phyloP scores from a whole-genome alignment of 345 rosid species.

The Acer campestre region DNA sequence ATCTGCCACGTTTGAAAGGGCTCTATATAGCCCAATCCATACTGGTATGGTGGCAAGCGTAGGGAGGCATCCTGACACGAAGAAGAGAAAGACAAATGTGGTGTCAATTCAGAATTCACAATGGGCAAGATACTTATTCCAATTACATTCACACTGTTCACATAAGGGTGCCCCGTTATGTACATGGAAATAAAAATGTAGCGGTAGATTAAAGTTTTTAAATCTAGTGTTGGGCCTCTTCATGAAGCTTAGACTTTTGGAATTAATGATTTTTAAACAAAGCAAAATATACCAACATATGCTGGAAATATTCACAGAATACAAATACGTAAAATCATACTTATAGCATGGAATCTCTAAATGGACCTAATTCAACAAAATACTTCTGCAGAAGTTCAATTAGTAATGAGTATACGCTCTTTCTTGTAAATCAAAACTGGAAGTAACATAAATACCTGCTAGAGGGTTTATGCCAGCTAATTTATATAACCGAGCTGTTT shows the following conservation, averaged over 20 bases:
- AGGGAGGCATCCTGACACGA: slow-evolving; percentile 76
- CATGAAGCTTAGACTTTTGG: neutral
- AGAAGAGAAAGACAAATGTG: neutral
- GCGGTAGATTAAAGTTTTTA: neutral
- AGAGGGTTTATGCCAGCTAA: slow-evolving; percentile 90
- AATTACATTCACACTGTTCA: no score
- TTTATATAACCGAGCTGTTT: slow-evolving; percentile 92
- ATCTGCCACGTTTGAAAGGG: slow-evolving; percentile 94
- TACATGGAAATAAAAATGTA: neutral
- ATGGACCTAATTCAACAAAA: neutral
- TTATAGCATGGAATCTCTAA: neutral
- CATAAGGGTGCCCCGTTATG: neutral
- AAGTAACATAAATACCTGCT: slow-evolving; percentile 56
- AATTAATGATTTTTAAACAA: neutral
- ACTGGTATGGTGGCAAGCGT: slow-evolving; percentile 97
- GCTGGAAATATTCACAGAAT: neutral
- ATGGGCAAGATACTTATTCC: no score
- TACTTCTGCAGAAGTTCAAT: neutral
- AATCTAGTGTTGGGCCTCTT: neutral
- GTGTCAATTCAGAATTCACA: neutral
- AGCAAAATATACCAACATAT: neutral
- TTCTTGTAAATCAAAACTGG: neutral
- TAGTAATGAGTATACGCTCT: neutral
- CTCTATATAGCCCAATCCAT: slow-evolving; percentile 98
- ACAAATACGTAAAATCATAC: neutral